Base-by-base conservation (phyloP, 176 grass and related monocot species). In the Triticum timopheevii region DNA sequence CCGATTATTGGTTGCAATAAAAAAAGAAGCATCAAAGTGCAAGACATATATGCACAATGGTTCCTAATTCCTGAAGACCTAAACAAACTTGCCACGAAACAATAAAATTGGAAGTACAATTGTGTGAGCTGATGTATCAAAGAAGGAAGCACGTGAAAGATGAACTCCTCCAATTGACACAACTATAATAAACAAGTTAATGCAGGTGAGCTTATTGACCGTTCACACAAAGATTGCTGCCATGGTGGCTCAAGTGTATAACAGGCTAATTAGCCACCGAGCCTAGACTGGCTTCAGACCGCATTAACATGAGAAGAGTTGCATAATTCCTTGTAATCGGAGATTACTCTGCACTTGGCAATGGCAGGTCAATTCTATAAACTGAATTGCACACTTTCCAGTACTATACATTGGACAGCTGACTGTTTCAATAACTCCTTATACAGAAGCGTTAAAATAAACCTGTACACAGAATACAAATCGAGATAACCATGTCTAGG, bases 241-340 rank as follows among this genome's bases (percentile, higher is more conserved):
- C 73, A 80, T 80, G 4, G 56, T 42, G 61, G 87, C 87, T 70
- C 83, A 83, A 10, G 79, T 80, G 66, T 86, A 84, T 92, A 80
- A 78, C 61, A 87, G 90, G 90, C 90, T 89, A 92, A 92, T 92
- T 89, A 92, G 84, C 90, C 75, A 92, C 90, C 87, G 19, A 81
- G 30, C 24, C 10, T 4, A 91, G 19, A 33, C 16, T 20, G 27
- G 16, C 27, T 34, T 56, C 8, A 56, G 27, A 54, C 17, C 0
- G 8, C 1, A 54, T 20, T 52, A 30, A 30, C 25, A 52, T 0
- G 30, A 30, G 31, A 52, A 31, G 7, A 4, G 3, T 77, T 22
- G 44, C 25, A 50, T 28, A 20, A 75, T 28, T 75, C 13, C 0
- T 28, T 28, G 42, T 30, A 30, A 50, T 10, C 7, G 42, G 72